Base-by-base conservation (phyloP, 164 flowering plant species). In the Chimonanthus praecox region DNA sequence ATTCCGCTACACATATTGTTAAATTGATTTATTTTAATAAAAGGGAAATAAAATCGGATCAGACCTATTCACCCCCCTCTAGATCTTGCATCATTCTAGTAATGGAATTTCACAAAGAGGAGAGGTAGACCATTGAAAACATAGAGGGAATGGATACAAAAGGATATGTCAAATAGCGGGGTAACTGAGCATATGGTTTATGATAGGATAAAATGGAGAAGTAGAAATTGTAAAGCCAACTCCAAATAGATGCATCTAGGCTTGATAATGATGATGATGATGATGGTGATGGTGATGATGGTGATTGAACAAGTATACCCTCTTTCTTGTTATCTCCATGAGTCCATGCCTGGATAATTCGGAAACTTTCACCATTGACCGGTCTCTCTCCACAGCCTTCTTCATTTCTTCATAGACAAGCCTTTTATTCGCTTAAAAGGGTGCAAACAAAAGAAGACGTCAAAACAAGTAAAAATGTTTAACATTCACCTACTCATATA, bases 271-370 rank as follows among this genome's bases (percentile, higher is more conserved):
- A 61, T 7, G 20, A 61, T 61, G 64, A 67, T 2, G 43, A 61
- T n/a, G 4, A 61, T 5, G 44, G 18, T 61, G 64, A 67, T 2
- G 43, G 13, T n/a, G 4, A 61, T 5, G 44, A 8, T 33, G 33
- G 4, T 3, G 60, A 54, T 54, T 54, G 60, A 58, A 49, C 69
- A 21, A 71, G 74, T 80, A 63, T 89, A 94, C 99, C 90, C 99
- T 84, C 79, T 95, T 92, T 81, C 99, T 88, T 44, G 98, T 95
- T 74, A 95, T 95, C 82, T 95, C 98, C 99, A 95, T 95, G 49
- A 95, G 86, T 69, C 98, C 99, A 80, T 89, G 88, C 79, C 85
- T 88, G n/a, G 99, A 95, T 70, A 95, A 77, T 76, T 95, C 99
- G 67, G 94, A 91, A 71, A 92, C 90, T 73, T 81, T 90, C 73